Base-by-base conservation (phyloP, 2,329 filamentous ascomycete genomes). In the Teratosphaeriaceae sp. region DNA sequence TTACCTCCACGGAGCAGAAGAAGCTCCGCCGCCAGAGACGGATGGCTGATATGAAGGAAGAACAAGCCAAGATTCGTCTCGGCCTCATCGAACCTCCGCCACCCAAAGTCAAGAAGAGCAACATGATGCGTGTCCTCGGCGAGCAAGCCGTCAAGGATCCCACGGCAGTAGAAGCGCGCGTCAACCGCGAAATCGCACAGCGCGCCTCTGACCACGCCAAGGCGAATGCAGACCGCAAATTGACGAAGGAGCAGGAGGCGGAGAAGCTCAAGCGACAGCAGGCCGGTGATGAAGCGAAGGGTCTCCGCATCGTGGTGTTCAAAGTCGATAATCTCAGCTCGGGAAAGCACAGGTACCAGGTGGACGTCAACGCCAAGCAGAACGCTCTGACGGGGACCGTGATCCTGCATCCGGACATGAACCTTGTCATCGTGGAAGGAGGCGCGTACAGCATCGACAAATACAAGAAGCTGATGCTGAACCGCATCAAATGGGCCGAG, bases 81-180 rank as follows among this genome's bases (percentile, higher is more conserved):
- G 92, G 92, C 16, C 75, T 98, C 12, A 84, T 90, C 47, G 88
- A 89, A 2, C 87, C 90, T 16, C 88, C 89, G 21, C 85, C 89
- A 20, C 90, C 92, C 9, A 98, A 97, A 67, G 88, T 98, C 54
- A 97, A 96, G 69, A 94, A 94, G 66, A 86, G 84, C 45, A 98
- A 98, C 64, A 78, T 98, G 61, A 98, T 98, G 92, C 84, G 89
- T 45, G 92, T 98, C 22, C 75, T 96, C 43, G 92, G 92, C 49
- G 88, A 96, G 61, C 84, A 88, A 65, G 83, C 83, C 15, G 90
- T 98, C 53, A 94, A 95, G 61, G 92, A 98, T 66, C 92, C 92
- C 5, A 98, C 94, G 1, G 92, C 92, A 3, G 92, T 98, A 35
- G 92, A 98, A 68, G 88, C 88, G 39, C 82, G 88, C 19, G 92